Conservation (phyloP, 805 yeast genomes). For the Yarrowia osloensis region DNA sequence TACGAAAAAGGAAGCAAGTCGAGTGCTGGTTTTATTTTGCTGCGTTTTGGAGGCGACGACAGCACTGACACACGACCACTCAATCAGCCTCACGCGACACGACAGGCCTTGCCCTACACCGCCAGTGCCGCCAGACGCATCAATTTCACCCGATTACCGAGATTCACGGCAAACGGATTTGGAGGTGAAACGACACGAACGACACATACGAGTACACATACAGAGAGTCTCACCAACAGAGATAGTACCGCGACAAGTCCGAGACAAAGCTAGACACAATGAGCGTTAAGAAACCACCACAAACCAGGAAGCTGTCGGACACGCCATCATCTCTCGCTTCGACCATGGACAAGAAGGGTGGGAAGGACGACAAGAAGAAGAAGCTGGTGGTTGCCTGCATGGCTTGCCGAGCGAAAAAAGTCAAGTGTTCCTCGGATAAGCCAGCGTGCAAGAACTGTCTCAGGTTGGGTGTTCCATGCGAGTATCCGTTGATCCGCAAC, state of each 20-base stretch:
- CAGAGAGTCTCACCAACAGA: not conserved
- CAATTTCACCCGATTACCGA: not conserved
- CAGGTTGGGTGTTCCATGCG: slow-evolving; percentile 41
- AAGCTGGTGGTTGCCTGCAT: slow-evolving; percentile 43
- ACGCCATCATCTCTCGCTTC: slow-evolving; percentile 1
- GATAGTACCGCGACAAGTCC: not conserved
- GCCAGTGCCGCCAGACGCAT: not conserved
- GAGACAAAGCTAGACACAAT: not conserved
- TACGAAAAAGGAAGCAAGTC: not conserved
- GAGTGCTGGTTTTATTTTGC: not conserved
- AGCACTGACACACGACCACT: not conserved
- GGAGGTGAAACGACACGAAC: not conserved
- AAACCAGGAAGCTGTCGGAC: slow-evolving; percentile 12
- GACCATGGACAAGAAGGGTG: not conserved
- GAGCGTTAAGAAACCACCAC: slow-evolving; percentile 27
- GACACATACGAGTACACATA: not conserved
- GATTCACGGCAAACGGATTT: not conserved
- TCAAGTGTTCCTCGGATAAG: slow-evolving; percentile 44
- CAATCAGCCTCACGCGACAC: not conserved
- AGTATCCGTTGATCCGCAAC: slow-evolving; percentile 43
- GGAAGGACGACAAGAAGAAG: slow-evolving; percentile 32
- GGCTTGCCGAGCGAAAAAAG: slow-evolving; percentile 44
- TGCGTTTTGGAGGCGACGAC: not conserved
- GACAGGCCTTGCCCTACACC: not conserved
- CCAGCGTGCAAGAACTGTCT: slow-evolving; percentile 45